phyloP scores from a whole-genome alignment of 768 basidiomycete genomes.

The Russula sp. region DNA sequence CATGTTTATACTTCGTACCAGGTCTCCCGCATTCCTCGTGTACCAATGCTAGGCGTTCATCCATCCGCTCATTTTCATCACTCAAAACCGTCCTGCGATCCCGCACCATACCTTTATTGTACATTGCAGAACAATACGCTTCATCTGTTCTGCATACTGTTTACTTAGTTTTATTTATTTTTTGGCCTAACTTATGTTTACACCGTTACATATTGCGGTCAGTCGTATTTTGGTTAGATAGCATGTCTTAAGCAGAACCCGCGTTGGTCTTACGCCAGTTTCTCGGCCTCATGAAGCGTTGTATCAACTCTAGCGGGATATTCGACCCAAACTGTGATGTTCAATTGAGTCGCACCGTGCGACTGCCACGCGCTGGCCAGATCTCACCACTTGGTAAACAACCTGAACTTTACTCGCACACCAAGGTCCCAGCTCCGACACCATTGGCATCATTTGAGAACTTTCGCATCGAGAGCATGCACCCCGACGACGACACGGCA shows the following conservation, averaged over 20 bases:
- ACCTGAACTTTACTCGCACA: neutral
- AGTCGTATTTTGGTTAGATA: neutral
- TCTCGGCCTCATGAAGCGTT: too few relatives aligned
- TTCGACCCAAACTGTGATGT: too few relatives aligned
- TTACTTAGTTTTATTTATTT: slow-evolving; percentile 14
- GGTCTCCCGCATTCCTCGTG: slow-evolving; percentile 9
- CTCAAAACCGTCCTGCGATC: slow-evolving; percentile 14
- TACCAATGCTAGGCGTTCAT: slow-evolving; percentile 10
- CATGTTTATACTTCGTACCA: slow-evolving; percentile 1
- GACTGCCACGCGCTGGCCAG: neutral
- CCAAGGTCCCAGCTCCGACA: neutral
- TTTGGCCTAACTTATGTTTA: neutral
- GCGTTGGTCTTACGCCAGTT: neutral
- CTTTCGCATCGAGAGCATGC: neutral
- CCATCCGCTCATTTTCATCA: neutral
- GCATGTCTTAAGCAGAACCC: neutral
- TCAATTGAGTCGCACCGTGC: too few relatives aligned
- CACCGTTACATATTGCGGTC: neutral
- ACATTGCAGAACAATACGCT: slow-evolving; percentile 2
- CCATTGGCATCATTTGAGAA: neutral
- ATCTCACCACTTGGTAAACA: neutral
- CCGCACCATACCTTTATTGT: slow-evolving; percentile 23
- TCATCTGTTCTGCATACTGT: slow-evolving; percentile 19
- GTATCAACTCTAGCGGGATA: too few relatives aligned
- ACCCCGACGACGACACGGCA: slow-evolving; percentile 1